Evolutionary conservation across 2,329 filamentous ascomycete genomes (phyloP), one percentile per base, ranked within the genome.

Genomic region (Stemphylium beticola): DNA sequence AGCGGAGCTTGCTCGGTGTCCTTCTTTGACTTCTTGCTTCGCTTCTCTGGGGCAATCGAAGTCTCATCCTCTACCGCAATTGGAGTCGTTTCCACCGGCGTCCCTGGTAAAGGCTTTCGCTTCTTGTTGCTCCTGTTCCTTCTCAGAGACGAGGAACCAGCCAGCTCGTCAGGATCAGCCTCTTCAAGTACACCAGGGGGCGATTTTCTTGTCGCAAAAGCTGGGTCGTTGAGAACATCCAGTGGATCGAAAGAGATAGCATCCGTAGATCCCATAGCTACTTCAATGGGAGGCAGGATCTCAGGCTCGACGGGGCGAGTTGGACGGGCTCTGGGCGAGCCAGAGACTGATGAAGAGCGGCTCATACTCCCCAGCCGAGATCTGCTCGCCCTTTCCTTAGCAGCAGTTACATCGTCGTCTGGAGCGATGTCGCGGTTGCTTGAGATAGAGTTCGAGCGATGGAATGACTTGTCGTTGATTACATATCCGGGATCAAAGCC

Each of bases 401-500:
- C 70, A 33, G 60, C 66, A n/a, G 61, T 62, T 33, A 74, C 49
- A 6, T 74, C 73, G 24, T 74, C 73, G 17, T 74, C 70, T 0
- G 67, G 67, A 12, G 61, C 60, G n/a, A 69, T 60, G 38, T 75
- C 68, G n/a, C 57, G 66, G 17, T 55, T 47, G 18, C 60, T 60
- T 20, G 61, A 55, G 14, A 68, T 60, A 40, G 73, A 73, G 2
- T 55, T 57, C n/a, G 69, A 67, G 47, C 67, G 64, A 51, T 71
- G 68, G 57, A 74, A 75, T 0, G 61, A 55, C 17, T 76, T 72
- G 57, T 81, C 75, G 18, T 79, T 71, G 40, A 80, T 69, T 6
- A 81, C 78, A 29, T 79, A 67, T 42, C 76, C 69, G 4, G 78
- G 73, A 59, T 81, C 70, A 59, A 82, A 81, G 29, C 79, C 79